Base-by-base conservation (phyloP, 768 basidiomycete species). In the Lactifluus pinguis region DNA sequence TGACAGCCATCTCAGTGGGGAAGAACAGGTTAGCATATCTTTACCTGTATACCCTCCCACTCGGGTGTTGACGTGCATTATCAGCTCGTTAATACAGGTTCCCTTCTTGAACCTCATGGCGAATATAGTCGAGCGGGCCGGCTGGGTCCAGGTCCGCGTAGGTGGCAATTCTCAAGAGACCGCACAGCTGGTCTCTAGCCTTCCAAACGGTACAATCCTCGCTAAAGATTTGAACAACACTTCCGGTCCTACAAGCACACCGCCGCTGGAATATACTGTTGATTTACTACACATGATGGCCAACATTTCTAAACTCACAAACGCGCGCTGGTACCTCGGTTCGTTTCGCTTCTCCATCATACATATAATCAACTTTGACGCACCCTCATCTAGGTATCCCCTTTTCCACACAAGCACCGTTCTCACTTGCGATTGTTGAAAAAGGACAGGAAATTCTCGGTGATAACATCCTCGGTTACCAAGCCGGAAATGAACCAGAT, bases 151-250 rank as follows among this genome's bases (percentile, higher is more conserved):
- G 13, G 71, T 91, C 17, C 82, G 89, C 51, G 76, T 92, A 0
- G 89, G 90, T 34, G 89, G 89, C 41, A 92, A 92, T 71, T 84
- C 86, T 0, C 90, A 92, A 69, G 90, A 93, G 55, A 79, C 74
- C 6, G 85, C 76, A 8, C 72, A 72, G 4, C 68, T 83, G 57
- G 83, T 82, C 6, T 71, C 75, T 36, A 76, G 73, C 39, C 78
- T 83, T 8, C 69, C 79, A 0, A 77, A 82, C 56, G 76, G 76
- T 10, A 66, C 72, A n/a, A 77, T 80, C 25, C 72, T 87, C n/a
- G 74, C 80, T 49, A 89, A 88, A 69, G 74, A 76, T 51, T 60
- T 68, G 0, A 62, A 62, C 11, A 65, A 66, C 6, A 64, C 68
- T 6, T 65, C 70, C 2, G 78, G 79, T 63, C 77, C 79, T 80